phyloP scores from a whole-genome alignment of 2,329 filamentous ascomycete genomes.

The Trichoderma breve region DNA sequence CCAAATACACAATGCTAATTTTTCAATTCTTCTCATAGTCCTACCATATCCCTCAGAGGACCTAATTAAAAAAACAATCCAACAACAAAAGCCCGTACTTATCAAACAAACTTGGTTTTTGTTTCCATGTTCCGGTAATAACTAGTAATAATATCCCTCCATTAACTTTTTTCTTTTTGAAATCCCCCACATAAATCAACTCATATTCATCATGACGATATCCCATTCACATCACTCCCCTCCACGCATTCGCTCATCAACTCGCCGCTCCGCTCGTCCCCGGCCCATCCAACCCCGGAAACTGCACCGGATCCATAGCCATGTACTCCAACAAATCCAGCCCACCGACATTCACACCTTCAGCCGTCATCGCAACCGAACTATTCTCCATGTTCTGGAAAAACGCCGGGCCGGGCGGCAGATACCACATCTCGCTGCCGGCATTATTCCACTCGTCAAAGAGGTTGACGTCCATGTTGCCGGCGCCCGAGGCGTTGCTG shows the following conservation, averaged over 20 bases:
- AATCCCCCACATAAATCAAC: background rate
- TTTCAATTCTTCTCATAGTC: background rate
- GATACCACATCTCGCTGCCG: slow-evolving; percentile 64
- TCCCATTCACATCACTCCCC: background rate
- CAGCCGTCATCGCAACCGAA: slow-evolving; percentile 63
- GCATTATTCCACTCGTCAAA: slow-evolving; percentile 57
- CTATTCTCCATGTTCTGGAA: slow-evolving; percentile 63
- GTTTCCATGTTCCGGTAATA: background rate
- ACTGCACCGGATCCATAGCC: slow-evolving; percentile 55
- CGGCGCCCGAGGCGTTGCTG: slow-evolving; percentile 30
- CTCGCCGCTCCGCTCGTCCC: slow-evolving; percentile 21
- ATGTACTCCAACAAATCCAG: slow-evolving; percentile 67
- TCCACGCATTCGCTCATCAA: background rate
- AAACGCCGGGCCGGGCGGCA: slow-evolving; percentile 61
- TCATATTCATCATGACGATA: background rate
- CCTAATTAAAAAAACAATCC: background rate
- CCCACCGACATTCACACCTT: slow-evolving; percentile 65
- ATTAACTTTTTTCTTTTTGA: background rate
- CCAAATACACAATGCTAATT: background rate
- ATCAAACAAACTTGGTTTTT: background rate
- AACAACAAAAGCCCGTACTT: background rate
- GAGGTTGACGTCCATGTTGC: slow-evolving; percentile 40
- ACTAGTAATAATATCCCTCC: background rate
- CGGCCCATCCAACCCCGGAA: slow-evolving; percentile 34
- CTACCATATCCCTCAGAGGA: background rate